phyloP scores from a whole-genome alignment of 129 eudicot genomes.

The Escallonia rubra region DNA sequence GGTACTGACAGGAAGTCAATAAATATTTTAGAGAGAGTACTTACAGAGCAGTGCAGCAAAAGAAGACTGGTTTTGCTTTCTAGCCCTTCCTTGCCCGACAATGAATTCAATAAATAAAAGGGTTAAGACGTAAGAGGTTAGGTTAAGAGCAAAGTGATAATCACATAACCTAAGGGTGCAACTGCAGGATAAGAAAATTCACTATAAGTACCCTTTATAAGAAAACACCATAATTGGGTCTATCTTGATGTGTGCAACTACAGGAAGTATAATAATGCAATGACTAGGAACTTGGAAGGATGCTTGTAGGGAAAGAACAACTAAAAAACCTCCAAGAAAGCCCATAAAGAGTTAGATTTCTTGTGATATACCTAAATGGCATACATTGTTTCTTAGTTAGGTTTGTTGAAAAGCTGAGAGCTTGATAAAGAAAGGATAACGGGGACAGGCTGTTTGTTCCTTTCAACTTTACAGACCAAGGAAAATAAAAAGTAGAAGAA shows the following conservation, averaged over 20 bases:
- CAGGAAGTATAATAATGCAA: neutral
- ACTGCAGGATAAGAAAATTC: slow-evolving; percentile 5
- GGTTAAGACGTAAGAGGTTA: neutral
- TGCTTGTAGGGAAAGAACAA: neutral
- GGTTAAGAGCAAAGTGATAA: slow-evolving; percentile 8
- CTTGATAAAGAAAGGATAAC: slow-evolving; percentile 13
- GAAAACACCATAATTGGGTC: neutral
- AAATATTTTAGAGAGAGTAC: slow-evolving; percentile 11
- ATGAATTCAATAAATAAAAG: slow-evolving; percentile 27
- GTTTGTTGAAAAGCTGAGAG: slow-evolving; percentile 1
- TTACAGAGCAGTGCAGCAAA: slow-evolving; percentile 36
- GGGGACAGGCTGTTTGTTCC: slow-evolving; percentile 26
- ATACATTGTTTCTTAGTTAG: slow-evolving; percentile 9
- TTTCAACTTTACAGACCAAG: slow-evolving; percentile 13
- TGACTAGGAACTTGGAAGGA: neutral
- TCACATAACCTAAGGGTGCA: too few relatives aligned
- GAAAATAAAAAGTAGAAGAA: neutral
- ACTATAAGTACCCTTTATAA: slow-evolving; percentile 6
- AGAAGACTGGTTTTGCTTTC: slow-evolving; percentile 39
- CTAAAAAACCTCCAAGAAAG: neutral
- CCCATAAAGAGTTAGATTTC: neutral
- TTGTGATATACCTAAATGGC: neutral
- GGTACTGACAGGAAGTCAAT: slow-evolving; percentile 12
- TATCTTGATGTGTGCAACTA: neutral
- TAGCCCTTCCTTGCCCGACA: slow-evolving; percentile 63